Evolutionary conservation across 1,139 yeast genomes (phyloP), one percentile per base, ranked within the genome.

Genomic region (Casaregolazyma lundiana): DNA sequence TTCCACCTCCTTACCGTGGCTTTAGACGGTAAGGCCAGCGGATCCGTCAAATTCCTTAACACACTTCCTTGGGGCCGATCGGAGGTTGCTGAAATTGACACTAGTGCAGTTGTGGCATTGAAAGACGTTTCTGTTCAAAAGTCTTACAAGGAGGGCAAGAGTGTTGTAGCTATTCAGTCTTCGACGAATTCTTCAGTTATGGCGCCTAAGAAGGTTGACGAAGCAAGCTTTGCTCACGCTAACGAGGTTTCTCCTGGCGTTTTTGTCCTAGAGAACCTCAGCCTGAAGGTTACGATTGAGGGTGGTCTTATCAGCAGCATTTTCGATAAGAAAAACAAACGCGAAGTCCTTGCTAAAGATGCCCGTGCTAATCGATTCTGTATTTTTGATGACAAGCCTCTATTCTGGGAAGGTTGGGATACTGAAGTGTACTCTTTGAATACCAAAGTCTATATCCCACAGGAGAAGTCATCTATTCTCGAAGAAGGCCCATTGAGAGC

Each of bases 391-490:
- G 97, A 89, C 63, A 84, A 87, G 53, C 97, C 97, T 9, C 70
- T 87, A 58, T 80, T 75, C 51, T 89, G 81, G 79, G 95, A 88
- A 43, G 97, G 96, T 2, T 90, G 97, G 97, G 97, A 90, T 62
- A 89, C 96, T 0, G 97, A 90, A 63, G 73, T 89, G 49, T 90
- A 78, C 62, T 83, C 95, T 0, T 73, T 84, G 53, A 82, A 81
- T 55, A 85, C 82, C 56, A 70, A 72, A 47, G 77, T 79, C 52
- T 60, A 77, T 45, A 59, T 60, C 2, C 66, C 68, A 9, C 65
- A 67, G 62, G 56, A 85, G 11, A 70, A 74, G 42, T 42, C 47
- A 6, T 9, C 41, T 7, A 70, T 84, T 22, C 68, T 76, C 34
- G 73, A 73, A 43, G 66, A 72, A 29, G 80, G 82, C 32, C 77